Evolutionary conservation across 495 filamentous ascomycete species (phyloP), one percentile per base, ranked within the genome.

Genomic region (Penicillium turbatum): DNA sequence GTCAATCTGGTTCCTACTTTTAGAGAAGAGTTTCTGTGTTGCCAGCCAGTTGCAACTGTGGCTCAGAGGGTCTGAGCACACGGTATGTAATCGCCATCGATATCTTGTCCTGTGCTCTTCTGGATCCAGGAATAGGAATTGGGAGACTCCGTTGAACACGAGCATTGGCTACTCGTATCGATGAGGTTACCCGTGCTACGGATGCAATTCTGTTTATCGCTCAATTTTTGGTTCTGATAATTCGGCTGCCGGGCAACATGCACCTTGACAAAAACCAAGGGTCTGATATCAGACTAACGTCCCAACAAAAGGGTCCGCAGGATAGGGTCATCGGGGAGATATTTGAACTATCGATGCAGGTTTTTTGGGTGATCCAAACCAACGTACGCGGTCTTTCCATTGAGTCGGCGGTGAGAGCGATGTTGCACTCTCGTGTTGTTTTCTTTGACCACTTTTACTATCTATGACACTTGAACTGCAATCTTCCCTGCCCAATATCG

Each of bases 1-100:
- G 56, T 51, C n/a, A 55, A 57, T 60, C 50, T 26, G 24, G 37
- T 29, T 49, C 35, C 48, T 26, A 16, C 24, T 53, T 27, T 42
- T 29, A 32, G 27, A 51, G 38, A 35, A 27, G 32, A 31, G 41
- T 30, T 44, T 24, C 4, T 31, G 41, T 6, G 3, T 8, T 29
- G 9, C 13, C 27, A 12, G 4, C 15, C 15, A 12, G 15, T 17
- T 39, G 26, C 35, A 39, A 24, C 24, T 8, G 3, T 24, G 34
- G 21, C 35, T 51, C 47, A 12, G 24, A 27, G 21, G 35, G 47
- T 17, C 19, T 19, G 47, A 49, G 47, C 34, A 26, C 19, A 6
- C 8, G 1, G 16, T 37, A 26, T 9, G 31, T 11, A n/a, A 10
- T 1, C 5, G 13, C 6, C 21, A 24, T 30, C 6, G 2, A 39